Evolutionary conservation across 2,329 filamentous ascomycete genomes (phyloP).

Genomic region (Colletotrichum tabaci): DNA sequence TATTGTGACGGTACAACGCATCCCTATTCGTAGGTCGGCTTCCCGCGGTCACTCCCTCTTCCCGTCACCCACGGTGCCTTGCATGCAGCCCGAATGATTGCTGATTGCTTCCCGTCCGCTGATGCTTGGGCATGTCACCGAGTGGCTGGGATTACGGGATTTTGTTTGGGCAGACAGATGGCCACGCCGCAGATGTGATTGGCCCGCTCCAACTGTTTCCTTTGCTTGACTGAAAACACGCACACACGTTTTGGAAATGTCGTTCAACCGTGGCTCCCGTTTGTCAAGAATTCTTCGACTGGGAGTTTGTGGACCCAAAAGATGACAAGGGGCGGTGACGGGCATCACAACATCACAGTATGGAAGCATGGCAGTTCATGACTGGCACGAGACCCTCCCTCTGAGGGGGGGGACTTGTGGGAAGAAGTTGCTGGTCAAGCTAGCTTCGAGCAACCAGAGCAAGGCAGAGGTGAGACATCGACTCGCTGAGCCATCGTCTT

Average conservation of each 20-base stretch:
- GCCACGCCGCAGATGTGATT: constrained; percentile 25
- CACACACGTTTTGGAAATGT: constrained; percentile 30
- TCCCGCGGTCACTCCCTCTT: constrained; percentile 27
- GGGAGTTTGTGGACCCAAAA: constrained; percentile 21
- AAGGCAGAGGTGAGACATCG: constrained; percentile 64
- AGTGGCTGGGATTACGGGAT: constrained; percentile 29
- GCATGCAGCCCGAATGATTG: constrained; percentile 30
- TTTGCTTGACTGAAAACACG: constrained; percentile 33
- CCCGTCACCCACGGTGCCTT: constrained; percentile 38
- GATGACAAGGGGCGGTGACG: constrained; percentile 39
- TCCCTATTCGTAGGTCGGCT: constrained; percentile 36
- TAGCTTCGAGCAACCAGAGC: constrained; percentile 49
- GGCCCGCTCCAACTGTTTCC: constrained; percentile 15
- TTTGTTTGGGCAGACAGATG: constrained; percentile 13
- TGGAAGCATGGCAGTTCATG: constrained; percentile 51
- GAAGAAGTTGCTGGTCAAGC: constrained; percentile 51
- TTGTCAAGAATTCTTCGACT: constrained; percentile 33
- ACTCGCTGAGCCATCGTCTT: constrained; percentile 59
- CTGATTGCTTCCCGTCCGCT: constrained; percentile 35
- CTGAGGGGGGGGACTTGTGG: constrained; percentile 54
- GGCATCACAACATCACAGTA: constrained; percentile 49
- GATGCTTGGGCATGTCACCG: constrained; percentile 41
- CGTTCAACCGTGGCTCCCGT: constrained; percentile 20
- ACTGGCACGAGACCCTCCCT: constrained; percentile 60
- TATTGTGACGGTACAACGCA: constrained; percentile 33